phyloP scores from a whole-genome alignment of 768 basidiomycete genomes.

The Hericium coralloides region DNA sequence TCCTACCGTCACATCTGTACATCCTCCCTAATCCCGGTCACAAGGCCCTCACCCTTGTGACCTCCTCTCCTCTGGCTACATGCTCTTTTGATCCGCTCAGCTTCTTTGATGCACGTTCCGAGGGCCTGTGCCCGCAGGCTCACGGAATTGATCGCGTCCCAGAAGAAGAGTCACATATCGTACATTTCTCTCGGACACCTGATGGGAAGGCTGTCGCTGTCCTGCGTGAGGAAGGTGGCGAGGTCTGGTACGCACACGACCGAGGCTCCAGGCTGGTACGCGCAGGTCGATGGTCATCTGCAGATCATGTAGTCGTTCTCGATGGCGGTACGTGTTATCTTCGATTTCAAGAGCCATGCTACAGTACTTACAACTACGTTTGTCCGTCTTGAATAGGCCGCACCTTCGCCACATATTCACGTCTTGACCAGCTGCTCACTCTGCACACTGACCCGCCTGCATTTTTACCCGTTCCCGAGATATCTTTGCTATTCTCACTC shows the following conservation, averaged over 20 bases:
- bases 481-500: slow-evolving; percentile 58
- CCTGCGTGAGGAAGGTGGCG: slow-evolving; percentile 50
- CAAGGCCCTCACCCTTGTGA: slow-evolving; percentile 37
- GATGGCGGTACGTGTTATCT: slow-evolving; percentile 40
- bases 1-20: slow-evolving; percentile 42
- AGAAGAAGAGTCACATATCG: slow-evolving; percentile 26
- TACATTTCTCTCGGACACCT: slow-evolving; percentile 65
- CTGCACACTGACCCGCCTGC: slow-evolving; percentile 42
- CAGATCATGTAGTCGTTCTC: slow-evolving; percentile 65
- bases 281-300: slow-evolving; percentile 41
- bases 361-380: background rate
- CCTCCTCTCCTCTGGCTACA: slow-evolving; percentile 56
- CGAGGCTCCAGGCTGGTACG: slow-evolving; percentile 39
- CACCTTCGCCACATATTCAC: slow-evolving; percentile 52
- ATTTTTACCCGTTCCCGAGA: slow-evolving; percentile 35
- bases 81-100: slow-evolving; percentile 47
- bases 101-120: slow-evolving; percentile 51
- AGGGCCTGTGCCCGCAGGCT: slow-evolving; percentile 33
- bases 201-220: slow-evolving; percentile 71
- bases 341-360: background rate
- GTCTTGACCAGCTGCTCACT: slow-evolving; percentile 35
- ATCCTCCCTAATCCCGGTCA: slow-evolving; percentile 40
- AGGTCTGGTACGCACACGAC: slow-evolving; percentile 51
- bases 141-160: slow-evolving; percentile 4
- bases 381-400: slow-evolving; percentile 29